Conservation (phyloP, 2,329 filamentous ascomycete genomes). For the Diaporthe helianthi region DNA sequence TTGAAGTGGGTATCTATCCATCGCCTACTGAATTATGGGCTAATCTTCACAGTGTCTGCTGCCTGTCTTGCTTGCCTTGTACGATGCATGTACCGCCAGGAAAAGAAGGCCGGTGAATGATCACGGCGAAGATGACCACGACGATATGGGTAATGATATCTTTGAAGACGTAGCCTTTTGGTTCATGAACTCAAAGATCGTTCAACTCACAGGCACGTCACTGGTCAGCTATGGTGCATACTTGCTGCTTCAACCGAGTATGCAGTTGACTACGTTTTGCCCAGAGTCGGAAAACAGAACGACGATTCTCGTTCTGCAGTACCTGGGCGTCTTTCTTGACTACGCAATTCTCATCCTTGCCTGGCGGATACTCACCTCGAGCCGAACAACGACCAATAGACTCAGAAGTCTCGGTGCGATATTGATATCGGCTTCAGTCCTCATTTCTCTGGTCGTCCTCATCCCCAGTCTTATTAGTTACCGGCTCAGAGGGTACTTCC, state of each 20-base stretch:
- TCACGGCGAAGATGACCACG: constrained; percentile 53
- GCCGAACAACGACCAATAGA: constrained; percentile 54
- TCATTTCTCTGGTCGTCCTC: constrained; percentile 48
- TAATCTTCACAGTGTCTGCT: constrained; percentile 52
- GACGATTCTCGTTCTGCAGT: constrained; percentile 51
- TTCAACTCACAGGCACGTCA: constrained; percentile 46
- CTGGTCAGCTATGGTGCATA: constrained; percentile 54
- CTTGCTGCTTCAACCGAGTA: constrained; percentile 47
- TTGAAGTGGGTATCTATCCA: constrained; percentile 50
- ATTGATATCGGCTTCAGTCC: constrained; percentile 49
- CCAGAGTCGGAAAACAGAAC: constrained; percentile 51
- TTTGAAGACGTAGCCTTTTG: constrained; percentile 57
- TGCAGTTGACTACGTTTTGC: constrained; percentile 60
- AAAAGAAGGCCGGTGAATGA: constrained; percentile 39
- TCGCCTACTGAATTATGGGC: neutral
- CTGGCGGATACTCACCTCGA: constrained; percentile 61
- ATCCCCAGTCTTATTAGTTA: constrained; percentile 45
- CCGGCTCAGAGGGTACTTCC: constrained; percentile 15
- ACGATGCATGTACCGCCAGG: constrained; percentile 52
- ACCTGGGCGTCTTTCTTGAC: constrained; percentile 54
- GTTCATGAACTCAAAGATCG: constrained; percentile 51
- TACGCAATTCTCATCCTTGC: constrained; percentile 53
- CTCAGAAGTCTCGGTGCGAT: constrained; percentile 54
- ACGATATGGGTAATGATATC: constrained; percentile 51
- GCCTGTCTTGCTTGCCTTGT: constrained; percentile 51